A percentile compares a stretch with the other conserved stretches of the same genome.
Evolutionary conservation across 495 filamentous ascomycete species (phyloP).

Genomic region (Penicillium soppii): DNA sequence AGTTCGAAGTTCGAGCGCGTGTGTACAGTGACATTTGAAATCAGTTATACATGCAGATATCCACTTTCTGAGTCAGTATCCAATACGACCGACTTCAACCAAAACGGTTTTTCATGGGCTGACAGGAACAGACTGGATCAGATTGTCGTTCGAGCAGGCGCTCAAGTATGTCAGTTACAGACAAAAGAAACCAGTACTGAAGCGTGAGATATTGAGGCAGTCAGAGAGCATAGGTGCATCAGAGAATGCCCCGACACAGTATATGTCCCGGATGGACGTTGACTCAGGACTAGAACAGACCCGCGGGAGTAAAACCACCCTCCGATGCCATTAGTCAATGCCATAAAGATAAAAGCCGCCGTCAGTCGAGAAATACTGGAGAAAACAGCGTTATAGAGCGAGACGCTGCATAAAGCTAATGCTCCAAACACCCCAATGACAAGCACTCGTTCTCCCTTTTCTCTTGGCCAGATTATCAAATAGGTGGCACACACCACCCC

Average conservation of each 20-base stretch:
- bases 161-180: not conserved
- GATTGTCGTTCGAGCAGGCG: not conserved
- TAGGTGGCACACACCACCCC: not conserved
- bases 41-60: too few species aligned
- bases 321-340: not conserved
- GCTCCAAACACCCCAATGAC: not conserved
- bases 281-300: not conserved
- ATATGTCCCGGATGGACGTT: not conserved
- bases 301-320: not conserved
- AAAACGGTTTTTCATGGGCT: too few species aligned
- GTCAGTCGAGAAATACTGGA: not conserved
- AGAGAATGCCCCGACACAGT: not conserved
- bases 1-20: too few species aligned
- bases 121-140: not conserved
- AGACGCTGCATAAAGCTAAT: not conserved
- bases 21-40: too few species aligned
- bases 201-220: not conserved
- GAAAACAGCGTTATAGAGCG: not conserved
- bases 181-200: not conserved
- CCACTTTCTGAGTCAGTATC: too few species aligned
- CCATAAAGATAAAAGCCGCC: not conserved
- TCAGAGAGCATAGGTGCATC: not conserved
- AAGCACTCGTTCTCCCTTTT: not conserved
- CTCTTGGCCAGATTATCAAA: slow-evolving; percentile 51
- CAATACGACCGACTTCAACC: too few species aligned